Evolutionary conservation across 2,329 filamentous ascomycete genomes (phyloP).

Genomic region (Rhinocladiella mackenziei): DNA sequence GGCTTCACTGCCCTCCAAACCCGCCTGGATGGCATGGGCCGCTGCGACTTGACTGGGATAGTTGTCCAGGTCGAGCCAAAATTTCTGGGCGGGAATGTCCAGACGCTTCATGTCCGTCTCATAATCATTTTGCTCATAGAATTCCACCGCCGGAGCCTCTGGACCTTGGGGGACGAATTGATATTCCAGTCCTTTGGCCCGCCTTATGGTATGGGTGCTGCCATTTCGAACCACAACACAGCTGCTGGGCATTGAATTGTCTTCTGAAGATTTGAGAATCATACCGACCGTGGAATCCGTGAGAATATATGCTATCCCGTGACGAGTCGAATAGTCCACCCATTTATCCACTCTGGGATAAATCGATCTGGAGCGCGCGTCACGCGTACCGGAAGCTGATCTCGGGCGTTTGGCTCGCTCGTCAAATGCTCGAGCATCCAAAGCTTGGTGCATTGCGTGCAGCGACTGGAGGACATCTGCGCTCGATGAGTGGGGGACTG

Average conservation of each 20-base stretch:
- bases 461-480: conserved; percentile 14
- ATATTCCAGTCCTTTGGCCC: conserved; percentile 41
- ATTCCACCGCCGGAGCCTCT: conserved; percentile 39
- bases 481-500: conserved; percentile 13
- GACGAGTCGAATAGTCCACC: conserved; percentile 52
- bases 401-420: conserved; percentile 10
- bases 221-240: conserved; percentile 47
- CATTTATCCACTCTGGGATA: conserved; percentile 50
- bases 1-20: conserved; percentile 37
- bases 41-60: conserved; percentile 24
- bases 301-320: conserved; percentile 51
- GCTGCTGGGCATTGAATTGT: conserved; percentile 42
- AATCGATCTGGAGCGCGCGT: conserved; percentile 22
- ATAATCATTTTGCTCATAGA: conserved; percentile 45
- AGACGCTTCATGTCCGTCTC: conserved; percentile 40
- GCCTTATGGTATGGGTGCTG: conserved; percentile 45
- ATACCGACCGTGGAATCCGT: conserved; percentile 50
- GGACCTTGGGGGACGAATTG: conserved; percentile 42
- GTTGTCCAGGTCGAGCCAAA: conserved; percentile 29
- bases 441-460: conserved; percentile 10
- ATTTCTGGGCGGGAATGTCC: conserved; percentile 39
- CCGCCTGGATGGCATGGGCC: conserved; percentile 25
- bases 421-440: conserved; percentile 15
- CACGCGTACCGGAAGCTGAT: conserved; percentile 17
- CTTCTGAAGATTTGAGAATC: conserved; percentile 43